Percentiles rank a stretch among this genome's conserved stretches.
Evolutionary conservation across 208 protist genomes (phyloP).

Genomic region (Phytomonas sp.): DNA sequence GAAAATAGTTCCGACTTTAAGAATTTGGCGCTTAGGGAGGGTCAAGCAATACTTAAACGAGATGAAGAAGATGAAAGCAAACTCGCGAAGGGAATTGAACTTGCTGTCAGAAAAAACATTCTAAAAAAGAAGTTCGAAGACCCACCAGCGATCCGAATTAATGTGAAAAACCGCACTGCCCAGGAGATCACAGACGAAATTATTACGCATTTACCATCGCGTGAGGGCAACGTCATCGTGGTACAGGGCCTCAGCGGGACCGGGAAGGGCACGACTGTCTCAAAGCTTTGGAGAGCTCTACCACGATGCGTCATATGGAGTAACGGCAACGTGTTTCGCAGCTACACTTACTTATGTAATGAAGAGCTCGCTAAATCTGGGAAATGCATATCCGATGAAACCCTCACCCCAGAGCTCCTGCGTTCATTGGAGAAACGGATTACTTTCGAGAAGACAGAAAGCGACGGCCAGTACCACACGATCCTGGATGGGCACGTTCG

Average conservation of each 20-base stretch:
- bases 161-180: constrained; percentile 65
- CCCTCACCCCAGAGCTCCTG: constrained; percentile 54
- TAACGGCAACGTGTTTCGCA: constrained; percentile 90
- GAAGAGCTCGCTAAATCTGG: constrained; percentile 44
- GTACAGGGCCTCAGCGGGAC: constrained; percentile 88
- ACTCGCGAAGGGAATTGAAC: constrained; percentile 76
- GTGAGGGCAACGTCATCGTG: constrained; percentile 78
- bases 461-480: constrained; percentile 49
- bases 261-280: constrained; percentile 86
- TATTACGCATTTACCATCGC: constrained; percentile 33
- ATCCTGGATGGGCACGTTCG: constrained; percentile 51
- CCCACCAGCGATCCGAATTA: constrained; percentile 29
- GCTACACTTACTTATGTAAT: constrained; percentile 77
- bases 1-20: constrained; percentile 36
- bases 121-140: constrained; percentile 24
- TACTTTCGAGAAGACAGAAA: constrained; percentile 46
- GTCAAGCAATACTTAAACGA: constrained; percentile 56
- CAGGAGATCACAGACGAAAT: constrained; percentile 77
- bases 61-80: constrained; percentile 87
- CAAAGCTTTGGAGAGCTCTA: constrained; percentile 57
- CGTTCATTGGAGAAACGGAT: constrained; percentile 47
- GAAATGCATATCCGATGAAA: constrained; percentile 34
- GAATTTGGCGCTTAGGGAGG: constrained; percentile 52
- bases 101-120: constrained; percentile 60
- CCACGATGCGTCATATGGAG: constrained; percentile 85